phyloP scores from a whole-genome alignment of 345 rosid genomes.

The Lepidium africanum region DNA sequence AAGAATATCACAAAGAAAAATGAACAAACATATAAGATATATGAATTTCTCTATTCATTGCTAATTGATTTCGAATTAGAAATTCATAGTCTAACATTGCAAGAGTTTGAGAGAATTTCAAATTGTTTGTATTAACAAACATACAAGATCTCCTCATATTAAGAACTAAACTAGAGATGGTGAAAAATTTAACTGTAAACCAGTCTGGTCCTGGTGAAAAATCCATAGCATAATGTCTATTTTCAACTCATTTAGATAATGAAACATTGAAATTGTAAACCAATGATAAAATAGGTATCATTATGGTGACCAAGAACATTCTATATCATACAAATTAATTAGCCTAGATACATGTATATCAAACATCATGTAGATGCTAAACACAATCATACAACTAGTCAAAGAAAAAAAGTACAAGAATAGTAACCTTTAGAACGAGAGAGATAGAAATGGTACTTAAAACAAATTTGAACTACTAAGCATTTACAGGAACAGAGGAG shows the following conservation, averaged over 20 bases:
- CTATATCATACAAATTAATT: neutral
- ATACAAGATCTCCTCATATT: too few relatives aligned
- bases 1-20: too few relatives aligned
- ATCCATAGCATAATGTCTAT: neutral
- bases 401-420: neutral
- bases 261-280: neutral
- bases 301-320: neutral
- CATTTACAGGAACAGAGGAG: constrained; percentile 78
- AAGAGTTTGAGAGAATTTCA: too few relatives aligned
- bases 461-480: constrained; percentile 33
- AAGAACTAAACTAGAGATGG: too few relatives aligned
- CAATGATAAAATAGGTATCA: neutral
- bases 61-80: too few relatives aligned
- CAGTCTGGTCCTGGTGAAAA: too few relatives aligned
- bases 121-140: too few relatives aligned
- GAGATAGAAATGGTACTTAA: neutral
- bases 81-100: too few relatives aligned
- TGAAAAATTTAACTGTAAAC: too few relatives aligned
- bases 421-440: constrained; percentile 7
- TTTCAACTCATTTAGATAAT: neutral
- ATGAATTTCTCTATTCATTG: too few relatives aligned
- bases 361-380: neutral
- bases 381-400: constrained; percentile 1
- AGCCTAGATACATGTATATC: neutral
- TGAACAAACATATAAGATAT: too few relatives aligned